Base-by-base conservation (phyloP, 352 stramenopile genomes). In the Pythium aquatile region DNA sequence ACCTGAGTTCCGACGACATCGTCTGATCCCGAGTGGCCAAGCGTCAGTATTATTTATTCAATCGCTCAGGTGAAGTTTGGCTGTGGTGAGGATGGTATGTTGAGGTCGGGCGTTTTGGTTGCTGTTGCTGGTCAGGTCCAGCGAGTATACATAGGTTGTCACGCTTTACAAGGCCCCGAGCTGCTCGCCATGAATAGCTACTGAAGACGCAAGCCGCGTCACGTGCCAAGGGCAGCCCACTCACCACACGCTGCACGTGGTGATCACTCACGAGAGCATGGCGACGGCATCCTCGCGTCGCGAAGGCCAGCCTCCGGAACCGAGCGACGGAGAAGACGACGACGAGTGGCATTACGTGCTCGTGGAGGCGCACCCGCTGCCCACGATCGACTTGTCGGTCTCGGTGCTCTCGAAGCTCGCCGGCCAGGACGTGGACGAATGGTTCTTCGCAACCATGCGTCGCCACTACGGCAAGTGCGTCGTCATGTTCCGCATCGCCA, bases 321-420 rank as follows among this genome's bases (percentile, higher is more conserved):
- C 46, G 6, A 52, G 46, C 28, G 46, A 52, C 16, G 54, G 17
- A 16, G 54, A 59, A 3, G 54, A 59, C n/a, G 32, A 59, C 14
- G 54, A 59, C 33, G 54, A 59, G 33, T 59, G 54, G 54, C 54
- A 59, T 48, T 65, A 52, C 58, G 57, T 54, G 16, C 24, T 70
- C 8, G 29, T 55, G 24, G 17, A 20, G 11, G 58, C 58, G 5
- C 35, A 37, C 17, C 46, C 47, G 46, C 49, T 59, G 20, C 51
- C 60, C 10, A 46, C n/a, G 13, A 20, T 66, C 40, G 60, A 66
- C 29, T 20, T 66, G 9, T 61, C 60, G 35, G 13, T 40, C 39
- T 59, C 37, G 6, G 39, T 55, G 11, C 3, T 55, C 8, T 55
- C 51, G 7, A 33, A 44, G 11, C 30, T 60, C 1, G 26, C 35